These are phyloP conservation scores for Effrenium voratum DNA, from an alignment of 73 alveolate genomes.

Conservation along the genomic window DNA sequence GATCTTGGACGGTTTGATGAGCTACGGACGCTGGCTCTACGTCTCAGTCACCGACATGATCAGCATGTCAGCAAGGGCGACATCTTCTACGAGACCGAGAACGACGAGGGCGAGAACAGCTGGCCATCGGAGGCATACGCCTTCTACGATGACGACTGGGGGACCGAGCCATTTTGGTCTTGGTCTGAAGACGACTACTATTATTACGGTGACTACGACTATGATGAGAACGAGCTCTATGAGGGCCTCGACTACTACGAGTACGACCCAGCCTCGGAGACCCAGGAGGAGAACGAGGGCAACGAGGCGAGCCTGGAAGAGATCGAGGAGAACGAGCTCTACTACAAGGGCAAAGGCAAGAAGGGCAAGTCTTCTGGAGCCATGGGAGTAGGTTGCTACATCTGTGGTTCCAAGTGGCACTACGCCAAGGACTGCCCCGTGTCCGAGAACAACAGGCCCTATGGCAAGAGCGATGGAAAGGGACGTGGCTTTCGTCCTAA, in stretches of 20 bases:
- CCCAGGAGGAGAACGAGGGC: neutral
- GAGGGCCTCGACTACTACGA: neutral
- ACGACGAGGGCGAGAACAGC: neutral
- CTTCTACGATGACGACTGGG: neutral
- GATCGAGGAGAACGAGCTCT: neutral
- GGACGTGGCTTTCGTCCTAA: too few species aligned
- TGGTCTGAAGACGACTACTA: neutral
- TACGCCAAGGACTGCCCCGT: neutral
- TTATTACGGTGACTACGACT: neutral
- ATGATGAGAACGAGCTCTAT: neutral
- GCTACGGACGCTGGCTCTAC: neutral
- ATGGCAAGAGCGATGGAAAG: too few species aligned
- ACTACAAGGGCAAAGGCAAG: too few species aligned
- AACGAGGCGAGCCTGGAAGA: too few species aligned
- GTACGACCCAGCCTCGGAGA: neutral
- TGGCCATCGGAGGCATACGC: neutral
- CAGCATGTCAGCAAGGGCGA: neutral
- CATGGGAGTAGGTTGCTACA: neutral
- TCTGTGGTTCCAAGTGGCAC: conserved; percentile 11
- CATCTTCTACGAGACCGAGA: neutral
- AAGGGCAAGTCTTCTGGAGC: neutral
- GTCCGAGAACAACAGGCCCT: neutral
- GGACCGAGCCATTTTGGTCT: neutral
- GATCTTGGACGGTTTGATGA: neutral
- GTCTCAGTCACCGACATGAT: neutral